Conservation (phyloP, 2,329 filamentous ascomycete species). For the Phyllosticta ampelicida region DNA sequence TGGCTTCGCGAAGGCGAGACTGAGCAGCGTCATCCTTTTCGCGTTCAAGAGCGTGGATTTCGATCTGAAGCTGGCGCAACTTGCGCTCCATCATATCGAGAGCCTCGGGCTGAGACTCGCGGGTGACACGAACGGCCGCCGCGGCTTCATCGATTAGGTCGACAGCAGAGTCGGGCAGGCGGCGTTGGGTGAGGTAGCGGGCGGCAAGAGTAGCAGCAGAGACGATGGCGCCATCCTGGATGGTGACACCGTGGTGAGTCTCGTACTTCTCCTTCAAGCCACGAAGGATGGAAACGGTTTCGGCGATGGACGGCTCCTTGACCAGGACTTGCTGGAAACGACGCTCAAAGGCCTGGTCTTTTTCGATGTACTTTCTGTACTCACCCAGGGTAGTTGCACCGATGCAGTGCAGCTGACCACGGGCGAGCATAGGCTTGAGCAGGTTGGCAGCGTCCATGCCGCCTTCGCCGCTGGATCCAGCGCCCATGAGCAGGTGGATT, state of each 20-base stretch:
- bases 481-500: slow-evolving; percentile 97
- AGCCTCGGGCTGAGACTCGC: slow-evolving; percentile 92
- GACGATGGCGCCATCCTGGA: slow-evolving; percentile 87
- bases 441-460: slow-evolving; percentile 98
- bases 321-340: slow-evolving; percentile 97
- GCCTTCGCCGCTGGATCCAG: slow-evolving; percentile 85
- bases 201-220: slow-evolving; percentile 83
- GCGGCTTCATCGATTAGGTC: slow-evolving; percentile 95
- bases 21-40: slow-evolving; percentile 93
- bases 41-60: slow-evolving; percentile 87
- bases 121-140: slow-evolving; percentile 86
- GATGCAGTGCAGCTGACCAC: slow-evolving; percentile 94
- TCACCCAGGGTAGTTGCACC: slow-evolving; percentile 91
- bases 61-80: slow-evolving; percentile 84
- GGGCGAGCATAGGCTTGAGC: slow-evolving; percentile 94
- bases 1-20: slow-evolving; percentile 68
- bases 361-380: slow-evolving; percentile 98
- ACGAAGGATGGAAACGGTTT: slow-evolving; percentile 96
- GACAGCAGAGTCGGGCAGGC: slow-evolving; percentile 91
- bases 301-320: slow-evolving; percentile 78
- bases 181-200: slow-evolving; percentile 80
- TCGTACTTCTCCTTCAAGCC: slow-evolving; percentile 97
- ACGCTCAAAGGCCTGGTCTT: slow-evolving; percentile 94
- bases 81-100: slow-evolving; percentile 90
- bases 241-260: slow-evolving; percentile 94